phyloP scores from a whole-genome alignment of 2,329 filamentous ascomycete genomes.

The Sporothrix euskadiensis region DNA sequence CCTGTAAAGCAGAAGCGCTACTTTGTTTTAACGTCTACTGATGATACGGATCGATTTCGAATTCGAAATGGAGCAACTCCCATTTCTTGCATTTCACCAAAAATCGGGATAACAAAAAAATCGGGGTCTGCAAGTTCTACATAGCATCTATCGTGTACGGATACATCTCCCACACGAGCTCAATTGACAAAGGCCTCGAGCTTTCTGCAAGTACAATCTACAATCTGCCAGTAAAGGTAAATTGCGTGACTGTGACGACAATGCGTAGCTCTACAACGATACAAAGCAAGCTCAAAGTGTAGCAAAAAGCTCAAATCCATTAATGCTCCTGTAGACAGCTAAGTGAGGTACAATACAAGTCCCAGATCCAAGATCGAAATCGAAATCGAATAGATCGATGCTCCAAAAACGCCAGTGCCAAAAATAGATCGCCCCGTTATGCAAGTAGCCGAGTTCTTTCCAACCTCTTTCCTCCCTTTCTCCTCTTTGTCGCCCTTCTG shows the following conservation, averaged over 20 bases:
- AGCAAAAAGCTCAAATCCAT: not conserved
- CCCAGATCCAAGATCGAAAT: constrained; percentile 2
- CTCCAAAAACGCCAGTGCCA: constrained; percentile 23
- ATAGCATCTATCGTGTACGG: not conserved
- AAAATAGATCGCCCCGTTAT: constrained; percentile 22
- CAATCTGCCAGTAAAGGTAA: not conserved
- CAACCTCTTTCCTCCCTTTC: not conserved
- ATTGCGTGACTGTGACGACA: not conserved
- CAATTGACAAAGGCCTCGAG: constrained; percentile 10
- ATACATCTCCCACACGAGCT: not conserved
- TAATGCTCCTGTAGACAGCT: not conserved
- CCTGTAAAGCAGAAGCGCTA: constrained; percentile 10
- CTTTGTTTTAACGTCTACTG: not conserved
- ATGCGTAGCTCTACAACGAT: not conserved
- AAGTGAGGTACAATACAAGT: constrained; percentile 9
- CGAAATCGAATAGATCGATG: not conserved
- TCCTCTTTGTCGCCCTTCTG: not conserved
- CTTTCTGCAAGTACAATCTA: constrained; percentile 10
- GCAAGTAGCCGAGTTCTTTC: constrained; percentile 12
- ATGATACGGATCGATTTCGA: not conserved
- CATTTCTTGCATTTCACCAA: not conserved
- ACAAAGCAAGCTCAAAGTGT: not conserved
- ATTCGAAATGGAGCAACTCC: not conserved
- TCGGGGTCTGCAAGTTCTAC: constrained; percentile 7
- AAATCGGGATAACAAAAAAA: constrained; percentile 22